Conservation (phyloP, 176 grass and related monocot genomes). For the Tillandsia fasciculata region DNA sequence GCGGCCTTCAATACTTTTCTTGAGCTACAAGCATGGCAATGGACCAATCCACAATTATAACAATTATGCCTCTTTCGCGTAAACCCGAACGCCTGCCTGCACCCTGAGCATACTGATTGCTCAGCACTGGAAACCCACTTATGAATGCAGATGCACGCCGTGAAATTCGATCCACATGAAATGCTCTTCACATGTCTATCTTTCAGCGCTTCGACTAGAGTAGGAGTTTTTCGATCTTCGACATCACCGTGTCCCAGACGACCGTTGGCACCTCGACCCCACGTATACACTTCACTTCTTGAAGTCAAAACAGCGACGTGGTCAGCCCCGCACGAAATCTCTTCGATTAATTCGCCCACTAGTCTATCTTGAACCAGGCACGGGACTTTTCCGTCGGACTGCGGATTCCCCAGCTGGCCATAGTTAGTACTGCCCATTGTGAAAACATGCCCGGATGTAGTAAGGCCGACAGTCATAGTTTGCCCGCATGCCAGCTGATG, state of each 20-base stretch:
- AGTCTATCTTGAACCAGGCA: conserved; percentile 59
- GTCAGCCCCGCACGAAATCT: conserved; percentile 52
- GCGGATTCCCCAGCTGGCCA: conserved; percentile 73
- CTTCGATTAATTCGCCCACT: conserved; percentile 56
- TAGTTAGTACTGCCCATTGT: conserved; percentile 74
- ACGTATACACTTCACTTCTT: conserved; percentile 86
- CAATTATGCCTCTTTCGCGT: conserved; percentile 92
- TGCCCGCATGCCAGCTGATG: conserved; percentile 82
- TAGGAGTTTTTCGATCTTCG: conserved; percentile 64
- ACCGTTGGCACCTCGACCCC: conserved; percentile 92
- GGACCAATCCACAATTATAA: conserved; percentile 53
- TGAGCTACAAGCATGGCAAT: conserved; percentile 95
- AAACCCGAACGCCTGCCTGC: conserved; percentile 92
- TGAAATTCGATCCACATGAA: conserved; percentile 95
- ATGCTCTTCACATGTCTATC: conserved; percentile 92
- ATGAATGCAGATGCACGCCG: conserved; percentile 97
- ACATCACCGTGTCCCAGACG: conserved; percentile 73
- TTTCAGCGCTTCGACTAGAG: conserved; percentile 66
- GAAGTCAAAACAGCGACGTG: conserved; percentile 67
- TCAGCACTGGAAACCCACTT: conserved; percentile 91
- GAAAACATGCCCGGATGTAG: conserved; percentile 80
- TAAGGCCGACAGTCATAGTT: conserved; percentile 66
- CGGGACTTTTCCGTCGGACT: conserved; percentile 62
- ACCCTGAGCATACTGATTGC: conserved; percentile 82
- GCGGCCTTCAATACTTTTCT: conserved; percentile 81